Conservation (phyloP, 768 basidiomycete species). For the Pisolithus orientalis region DNA sequence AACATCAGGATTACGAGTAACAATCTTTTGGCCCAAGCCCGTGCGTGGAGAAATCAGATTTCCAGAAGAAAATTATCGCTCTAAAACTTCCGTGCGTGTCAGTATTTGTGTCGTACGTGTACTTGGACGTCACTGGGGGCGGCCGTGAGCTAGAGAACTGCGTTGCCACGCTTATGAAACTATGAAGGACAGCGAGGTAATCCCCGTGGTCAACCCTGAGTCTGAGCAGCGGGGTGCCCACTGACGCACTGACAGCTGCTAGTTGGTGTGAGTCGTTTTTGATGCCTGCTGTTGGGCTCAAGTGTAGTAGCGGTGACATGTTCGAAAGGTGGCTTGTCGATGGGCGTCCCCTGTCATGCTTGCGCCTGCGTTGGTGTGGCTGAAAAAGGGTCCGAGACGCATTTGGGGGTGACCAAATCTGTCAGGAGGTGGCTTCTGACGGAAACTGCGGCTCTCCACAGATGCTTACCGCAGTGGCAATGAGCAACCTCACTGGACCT, state of each 20-base stretch:
- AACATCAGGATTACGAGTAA: not conserved
- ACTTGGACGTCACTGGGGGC: not conserved
- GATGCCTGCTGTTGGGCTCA: slow-evolving; percentile 13
- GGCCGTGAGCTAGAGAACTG: not conserved
- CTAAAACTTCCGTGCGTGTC: not conserved
- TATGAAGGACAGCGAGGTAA: slow-evolving; percentile 22
- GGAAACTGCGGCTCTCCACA: not conserved
- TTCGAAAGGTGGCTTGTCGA: too few relatives aligned
- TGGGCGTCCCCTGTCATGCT: not conserved
- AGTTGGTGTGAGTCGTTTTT: slow-evolving; percentile 6
- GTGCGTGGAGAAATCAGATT: not conserved
- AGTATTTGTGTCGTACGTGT: not conserved
- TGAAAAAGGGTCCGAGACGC: not conserved
- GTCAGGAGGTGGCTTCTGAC: not conserved
- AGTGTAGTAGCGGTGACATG: slow-evolving; percentile 8
- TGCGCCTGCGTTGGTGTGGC: not conserved
- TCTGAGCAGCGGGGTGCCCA: slow-evolving; percentile 10
- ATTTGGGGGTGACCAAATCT: not conserved
- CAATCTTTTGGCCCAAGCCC: not conserved
- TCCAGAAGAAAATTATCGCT: not conserved
- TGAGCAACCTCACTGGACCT: not conserved
- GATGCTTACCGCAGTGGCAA: not conserved
- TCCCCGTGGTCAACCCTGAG: slow-evolving; percentile 27
- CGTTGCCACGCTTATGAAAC: slow-evolving; percentile 15
- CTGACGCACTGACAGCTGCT: slow-evolving; percentile 10